Percentiles rank a stretch among this genome's conserved stretches.
These are phyloP conservation scores for Dacryopinax primogenitus DNA, from an alignment of 768 basidiomycete species.

Conservation along the genomic window DNA sequence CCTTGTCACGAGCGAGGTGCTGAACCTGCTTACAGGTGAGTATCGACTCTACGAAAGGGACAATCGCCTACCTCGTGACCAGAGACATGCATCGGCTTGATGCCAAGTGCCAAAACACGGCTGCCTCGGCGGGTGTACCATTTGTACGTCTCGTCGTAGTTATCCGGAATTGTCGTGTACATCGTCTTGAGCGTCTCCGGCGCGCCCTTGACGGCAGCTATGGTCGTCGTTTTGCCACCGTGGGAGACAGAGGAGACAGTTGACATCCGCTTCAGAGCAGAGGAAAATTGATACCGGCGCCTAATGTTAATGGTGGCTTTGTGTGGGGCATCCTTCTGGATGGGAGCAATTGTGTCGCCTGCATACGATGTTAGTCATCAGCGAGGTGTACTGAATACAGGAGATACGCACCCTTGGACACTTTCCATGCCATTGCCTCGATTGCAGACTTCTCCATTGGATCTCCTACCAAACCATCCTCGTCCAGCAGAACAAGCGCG, in stretches of 20 bases:
- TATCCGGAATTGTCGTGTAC: conserved; percentile 56
- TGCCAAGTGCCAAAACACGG: conserved; percentile 81
- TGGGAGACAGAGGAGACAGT: conserved; percentile 62
- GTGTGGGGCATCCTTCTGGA: conserved; percentile 38
- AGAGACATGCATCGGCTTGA: conserved; percentile 69
- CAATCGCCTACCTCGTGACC: conserved; percentile 57
- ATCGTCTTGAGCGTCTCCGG: conserved; percentile 92
- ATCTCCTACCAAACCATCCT: conserved; percentile 88
- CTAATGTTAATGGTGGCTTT: conserved; percentile 54
- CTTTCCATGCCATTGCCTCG: conserved; percentile 78
- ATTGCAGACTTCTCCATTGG: conserved; percentile 98
- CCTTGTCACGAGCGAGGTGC: conserved; percentile 64
- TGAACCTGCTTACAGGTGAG: conserved; percentile 49
- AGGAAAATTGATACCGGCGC: conserved; percentile 95
- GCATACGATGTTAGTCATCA: neutral
- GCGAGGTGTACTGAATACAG: neutral
- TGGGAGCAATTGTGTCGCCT: conserved; percentile 60
- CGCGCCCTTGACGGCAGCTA: conserved; percentile 77
- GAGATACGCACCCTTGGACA: conserved; percentile 39
- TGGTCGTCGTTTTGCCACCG: conserved; percentile 43
- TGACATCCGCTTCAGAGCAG: conserved; percentile 94
- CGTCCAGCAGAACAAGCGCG: conserved; percentile 85
- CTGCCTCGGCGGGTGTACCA: conserved; percentile 87
- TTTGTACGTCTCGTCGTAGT: conserved; percentile 91
- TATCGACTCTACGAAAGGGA: neutral